Evolutionary conservation across 805 yeast species (phyloP), one percentile per base, ranked within the genome.

Genomic region (Alloascoidea hylecoeti): DNA sequence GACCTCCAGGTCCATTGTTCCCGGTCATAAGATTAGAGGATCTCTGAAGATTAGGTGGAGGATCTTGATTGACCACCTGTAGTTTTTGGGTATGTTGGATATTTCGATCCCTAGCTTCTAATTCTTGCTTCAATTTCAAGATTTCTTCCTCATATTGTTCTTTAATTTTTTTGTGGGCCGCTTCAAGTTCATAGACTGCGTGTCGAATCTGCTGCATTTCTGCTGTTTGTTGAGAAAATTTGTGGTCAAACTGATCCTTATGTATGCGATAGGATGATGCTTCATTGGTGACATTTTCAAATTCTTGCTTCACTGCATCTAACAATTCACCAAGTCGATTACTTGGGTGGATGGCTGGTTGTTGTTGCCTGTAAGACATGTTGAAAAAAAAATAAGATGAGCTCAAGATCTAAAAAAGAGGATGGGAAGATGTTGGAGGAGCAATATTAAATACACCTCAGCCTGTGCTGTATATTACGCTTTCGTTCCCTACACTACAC

Each of bases 141-240:
- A 92, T 81, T 60, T 89, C 97, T 50, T 83, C 95, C 58, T 89
- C 96, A 60, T 89, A 92, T 35, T 88, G 86, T 52, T 89, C 96
- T 61, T 89, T 88, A 71, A 92, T 82, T 55, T 84, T 83, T 49
- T 95, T 71, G 63, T 89, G 97, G 32, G 95, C 89, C 70, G 79
- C 72, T 58, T 89, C 96, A 50, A 89, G 70, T 55, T 92, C 97
- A 53, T 78, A 86, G 18, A 89, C 95, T 6, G 95, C 84, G 52
- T 86, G 94, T 51, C 96, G 74, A 41, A 89, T 86, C 56, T 83
- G 94, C 54, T 86, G 88, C 72, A 89, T 77, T 58, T 92, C 98
- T 38, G 78, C 81, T 41, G 85, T 78, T 60, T 89, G 96, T 61
- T 88, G 96, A 53, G 73, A 78, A 55, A 85, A 78, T 56, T 88